phyloP scores from a whole-genome alignment of 768 basidiomycete genomes.

The Dentipellis fragilis region DNA sequence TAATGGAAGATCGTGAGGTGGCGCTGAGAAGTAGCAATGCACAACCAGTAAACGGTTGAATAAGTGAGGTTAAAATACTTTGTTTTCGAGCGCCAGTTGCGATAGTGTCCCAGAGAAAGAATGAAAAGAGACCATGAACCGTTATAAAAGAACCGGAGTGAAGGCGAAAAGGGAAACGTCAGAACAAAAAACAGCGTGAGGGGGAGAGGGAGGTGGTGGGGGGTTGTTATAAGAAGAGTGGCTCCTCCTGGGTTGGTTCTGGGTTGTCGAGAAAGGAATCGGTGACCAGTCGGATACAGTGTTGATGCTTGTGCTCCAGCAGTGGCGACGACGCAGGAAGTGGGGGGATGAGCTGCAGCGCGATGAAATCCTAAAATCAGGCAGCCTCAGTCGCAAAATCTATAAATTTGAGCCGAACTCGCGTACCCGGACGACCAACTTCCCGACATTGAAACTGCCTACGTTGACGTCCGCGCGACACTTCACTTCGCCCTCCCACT shows the following conservation, averaged over 20 bases:
- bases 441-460: constrained; percentile 37
- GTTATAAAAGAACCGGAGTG: too few relatives aligned
- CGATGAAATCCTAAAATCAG: constrained; percentile 48
- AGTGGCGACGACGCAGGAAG: constrained; percentile 26
- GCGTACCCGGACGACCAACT: constrained; percentile 41
- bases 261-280: constrained; percentile 27
- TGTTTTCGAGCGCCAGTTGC: too few relatives aligned
- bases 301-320: constrained; percentile 29
- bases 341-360: constrained; percentile 33
- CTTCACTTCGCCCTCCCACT: constrained; percentile 51
- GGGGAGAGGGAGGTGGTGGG: not conserved
- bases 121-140: too few relatives aligned
- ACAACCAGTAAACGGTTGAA: too few relatives aligned
- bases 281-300: constrained; percentile 50
- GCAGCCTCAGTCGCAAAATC: not conserved
- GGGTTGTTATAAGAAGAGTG: not conserved
- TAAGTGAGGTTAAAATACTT: too few relatives aligned
- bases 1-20: too few relatives aligned
- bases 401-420: not conserved
- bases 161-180: too few relatives aligned
- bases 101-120: too few relatives aligned
- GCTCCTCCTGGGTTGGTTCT: not conserved
- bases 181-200: too few relatives aligned
- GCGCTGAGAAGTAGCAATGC: too few relatives aligned
- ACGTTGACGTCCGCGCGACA: constrained; percentile 27